Evolutionary conservation across 2,329 filamentous ascomycete species (phyloP).

Genomic region (Nemania sp.): DNA sequence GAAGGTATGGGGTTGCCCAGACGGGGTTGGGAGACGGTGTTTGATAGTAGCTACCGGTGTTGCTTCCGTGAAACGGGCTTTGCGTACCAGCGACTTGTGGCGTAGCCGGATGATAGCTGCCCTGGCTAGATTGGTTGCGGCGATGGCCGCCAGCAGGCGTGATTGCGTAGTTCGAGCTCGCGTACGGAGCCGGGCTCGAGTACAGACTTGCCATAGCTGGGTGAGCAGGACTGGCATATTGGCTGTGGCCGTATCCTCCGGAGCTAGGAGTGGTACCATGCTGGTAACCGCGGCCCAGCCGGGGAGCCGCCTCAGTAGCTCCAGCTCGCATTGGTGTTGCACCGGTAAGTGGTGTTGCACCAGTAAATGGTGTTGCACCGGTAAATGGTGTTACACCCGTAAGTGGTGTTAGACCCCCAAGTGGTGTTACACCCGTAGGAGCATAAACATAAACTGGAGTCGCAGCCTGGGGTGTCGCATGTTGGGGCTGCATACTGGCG

Average conservation of each 20-base stretch:
- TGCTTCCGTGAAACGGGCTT: constrained; percentile 23
- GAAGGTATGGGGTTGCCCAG: constrained; percentile 37
- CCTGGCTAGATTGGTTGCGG: constrained; percentile 10
- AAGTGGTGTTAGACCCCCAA: no score
- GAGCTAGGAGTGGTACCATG: constrained; percentile 1
- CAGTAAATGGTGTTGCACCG: no score
- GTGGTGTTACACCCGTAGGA: constrained; percentile 1
- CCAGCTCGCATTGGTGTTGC: constrained; percentile 5
- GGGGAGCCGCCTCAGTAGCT: constrained; percentile 8
- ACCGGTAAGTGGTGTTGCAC: no score
- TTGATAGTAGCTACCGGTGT: constrained; percentile 23
- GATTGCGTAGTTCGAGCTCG: constrained; percentile 24
- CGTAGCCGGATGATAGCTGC: constrained; percentile 22
- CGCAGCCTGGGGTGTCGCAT: constrained; percentile 1
- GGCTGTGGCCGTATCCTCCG: constrained; percentile 7
- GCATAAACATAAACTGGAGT: constrained; percentile 13
- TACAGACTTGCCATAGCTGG: constrained; percentile 14
- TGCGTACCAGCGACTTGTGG: constrained; percentile 23
- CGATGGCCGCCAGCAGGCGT: constrained; percentile 14
- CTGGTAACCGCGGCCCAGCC: constrained; percentile 15
- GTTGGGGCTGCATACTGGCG: not conserved
- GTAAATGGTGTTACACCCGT: no score
- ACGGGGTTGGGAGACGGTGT: constrained; percentile 12
- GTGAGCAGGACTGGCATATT: constrained; percentile 17
- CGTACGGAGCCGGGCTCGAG: constrained; percentile 15